These are phyloP conservation scores for Pleurotus citrinopileatus DNA, from an alignment of 768 basidiomycete genomes.

Conservation along the genomic window DNA sequence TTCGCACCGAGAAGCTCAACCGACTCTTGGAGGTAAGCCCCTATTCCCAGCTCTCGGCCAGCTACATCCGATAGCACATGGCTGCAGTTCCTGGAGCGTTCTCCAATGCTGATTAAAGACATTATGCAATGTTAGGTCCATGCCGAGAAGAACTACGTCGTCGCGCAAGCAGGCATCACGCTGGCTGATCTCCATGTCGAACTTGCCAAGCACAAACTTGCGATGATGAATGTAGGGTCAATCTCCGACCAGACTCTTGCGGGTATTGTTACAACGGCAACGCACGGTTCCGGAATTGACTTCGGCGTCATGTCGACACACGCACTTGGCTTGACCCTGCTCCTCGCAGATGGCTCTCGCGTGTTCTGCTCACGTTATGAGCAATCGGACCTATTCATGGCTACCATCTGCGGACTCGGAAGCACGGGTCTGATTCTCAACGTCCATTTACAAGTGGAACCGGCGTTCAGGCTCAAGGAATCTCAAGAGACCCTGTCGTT, in stretches of 20 bases:
- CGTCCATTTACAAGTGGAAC: slow-evolving; percentile 76
- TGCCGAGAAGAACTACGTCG: slow-evolving; percentile 58
- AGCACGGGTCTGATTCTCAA: slow-evolving; percentile 84
- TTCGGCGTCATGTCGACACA: slow-evolving; percentile 82
- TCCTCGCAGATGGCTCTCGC: slow-evolving; percentile 73
- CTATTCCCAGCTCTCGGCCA: slow-evolving; percentile 20
- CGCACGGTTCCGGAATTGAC: slow-evolving; percentile 85
- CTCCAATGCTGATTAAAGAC: slow-evolving; percentile 4
- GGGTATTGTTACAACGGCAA: slow-evolving; percentile 90
- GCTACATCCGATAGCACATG: slow-evolving; percentile 14
- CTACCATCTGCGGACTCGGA: slow-evolving; percentile 89
- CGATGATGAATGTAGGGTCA: slow-evolving; percentile 91
- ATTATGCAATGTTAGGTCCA: slow-evolving; percentile 54
- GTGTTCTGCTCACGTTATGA: slow-evolving; percentile 65
- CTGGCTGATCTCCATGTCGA: slow-evolving; percentile 69
- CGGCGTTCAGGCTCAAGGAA: slow-evolving; percentile 80
- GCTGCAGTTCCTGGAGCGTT: not conserved
- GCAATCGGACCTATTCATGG: slow-evolving; percentile 76
- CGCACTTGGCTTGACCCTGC: slow-evolving; percentile 70
- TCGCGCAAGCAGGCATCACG: slow-evolving; percentile 76
- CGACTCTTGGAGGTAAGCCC: slow-evolving; percentile 71
- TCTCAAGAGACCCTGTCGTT: slow-evolving; percentile 60
- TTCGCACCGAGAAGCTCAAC: slow-evolving; percentile 74
- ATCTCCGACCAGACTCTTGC: slow-evolving; percentile 96
- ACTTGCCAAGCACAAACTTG: slow-evolving; percentile 66